phyloP scores from a whole-genome alignment of 208 protist species.

The Leishmania arabica region DNA sequence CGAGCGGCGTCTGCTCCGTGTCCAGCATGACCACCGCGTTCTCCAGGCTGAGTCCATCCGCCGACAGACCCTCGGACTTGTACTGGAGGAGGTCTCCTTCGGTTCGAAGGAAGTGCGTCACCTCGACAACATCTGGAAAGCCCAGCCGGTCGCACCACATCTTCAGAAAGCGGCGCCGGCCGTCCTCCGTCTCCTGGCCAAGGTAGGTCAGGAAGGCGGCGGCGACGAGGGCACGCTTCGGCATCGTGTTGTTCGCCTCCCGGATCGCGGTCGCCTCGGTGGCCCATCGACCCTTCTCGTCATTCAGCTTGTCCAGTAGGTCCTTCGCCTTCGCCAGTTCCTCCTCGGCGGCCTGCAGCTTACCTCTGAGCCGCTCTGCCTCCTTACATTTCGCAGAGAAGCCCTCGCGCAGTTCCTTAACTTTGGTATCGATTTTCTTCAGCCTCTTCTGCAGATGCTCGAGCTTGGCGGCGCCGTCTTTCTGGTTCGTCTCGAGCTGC shows the following conservation, averaged over 20 bases:
- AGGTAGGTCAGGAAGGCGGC: slow-evolving; percentile 95
- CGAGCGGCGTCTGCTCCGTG: slow-evolving; percentile 85
- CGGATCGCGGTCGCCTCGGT: slow-evolving; percentile 72
- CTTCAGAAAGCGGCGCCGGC: slow-evolving; percentile 61
- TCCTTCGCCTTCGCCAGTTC: slow-evolving; percentile 91
- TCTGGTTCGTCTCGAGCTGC: slow-evolving; percentile 78
- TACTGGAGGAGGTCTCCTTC: slow-evolving; percentile 95
- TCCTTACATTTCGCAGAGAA: slow-evolving; percentile 94
- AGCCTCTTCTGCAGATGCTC: slow-evolving; percentile 79
- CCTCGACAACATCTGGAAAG: slow-evolving; percentile 35
- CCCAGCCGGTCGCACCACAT: slow-evolving; percentile 83
- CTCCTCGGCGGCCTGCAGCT: slow-evolving; percentile 88
- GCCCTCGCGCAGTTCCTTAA: slow-evolving; percentile 80
- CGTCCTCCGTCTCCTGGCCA: slow-evolving; percentile 79
- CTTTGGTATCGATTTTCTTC: slow-evolving; percentile 87
- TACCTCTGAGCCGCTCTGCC: slow-evolving; percentile 87
- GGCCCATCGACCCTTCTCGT: slow-evolving; percentile 95
- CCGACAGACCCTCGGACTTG: slow-evolving; percentile 95
- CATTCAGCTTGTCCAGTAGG: slow-evolving; percentile 95
- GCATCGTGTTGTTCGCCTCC: slow-evolving; percentile 69
- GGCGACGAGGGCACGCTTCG: slow-evolving; percentile 84
- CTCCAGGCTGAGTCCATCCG: slow-evolving; percentile 95
- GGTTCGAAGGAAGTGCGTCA: slow-evolving; percentile 91
- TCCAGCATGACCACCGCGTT: slow-evolving; percentile 97
- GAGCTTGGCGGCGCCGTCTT: slow-evolving; percentile 78